Evolutionary conservation across 257 asterid genomes (phyloP).

Genomic region (Osmanthus fragrans): DNA sequence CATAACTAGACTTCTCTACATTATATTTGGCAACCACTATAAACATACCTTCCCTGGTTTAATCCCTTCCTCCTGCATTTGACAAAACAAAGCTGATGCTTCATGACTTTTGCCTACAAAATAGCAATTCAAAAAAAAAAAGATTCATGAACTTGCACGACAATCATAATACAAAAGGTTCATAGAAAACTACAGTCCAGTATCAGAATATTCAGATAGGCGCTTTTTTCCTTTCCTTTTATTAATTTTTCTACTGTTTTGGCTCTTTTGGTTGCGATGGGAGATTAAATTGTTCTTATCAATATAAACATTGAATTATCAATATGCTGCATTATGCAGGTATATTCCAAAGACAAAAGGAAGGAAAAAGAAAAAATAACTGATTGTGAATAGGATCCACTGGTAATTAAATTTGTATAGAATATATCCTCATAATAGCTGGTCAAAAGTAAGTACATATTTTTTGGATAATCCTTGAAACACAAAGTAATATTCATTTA

Average conservation of each 20-base stretch:
- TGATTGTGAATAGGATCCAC: neutral
- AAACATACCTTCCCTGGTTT: conserved; percentile 72
- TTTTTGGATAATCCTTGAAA: neutral
- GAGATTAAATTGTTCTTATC: neutral
- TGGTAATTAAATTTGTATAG: neutral
- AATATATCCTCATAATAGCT: neutral
- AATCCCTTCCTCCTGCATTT: conserved; percentile 89
- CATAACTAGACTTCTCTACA: neutral
- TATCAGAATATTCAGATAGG: neutral
- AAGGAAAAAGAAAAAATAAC: neutral
- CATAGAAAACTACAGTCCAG: neutral
- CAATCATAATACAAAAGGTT: conserved; percentile 9
- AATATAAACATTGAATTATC: neutral
- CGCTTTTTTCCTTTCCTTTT: neutral
- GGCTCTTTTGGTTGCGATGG: conserved; percentile 11
- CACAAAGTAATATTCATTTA: neutral
- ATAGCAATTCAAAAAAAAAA: conserved; percentile 12
- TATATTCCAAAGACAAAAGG: neutral
- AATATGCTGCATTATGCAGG: neutral
- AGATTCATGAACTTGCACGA: conserved; percentile 9
- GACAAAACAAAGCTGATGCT: conserved; percentile 69
- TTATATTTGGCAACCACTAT: neutral
- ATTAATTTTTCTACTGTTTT: neutral
- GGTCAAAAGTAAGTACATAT: neutral
- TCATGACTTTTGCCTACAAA: conserved; percentile 69